phyloP scores from a whole-genome alignment of 2,329 filamentous ascomycete genomes.

The Stenocarpella maydis region DNA sequence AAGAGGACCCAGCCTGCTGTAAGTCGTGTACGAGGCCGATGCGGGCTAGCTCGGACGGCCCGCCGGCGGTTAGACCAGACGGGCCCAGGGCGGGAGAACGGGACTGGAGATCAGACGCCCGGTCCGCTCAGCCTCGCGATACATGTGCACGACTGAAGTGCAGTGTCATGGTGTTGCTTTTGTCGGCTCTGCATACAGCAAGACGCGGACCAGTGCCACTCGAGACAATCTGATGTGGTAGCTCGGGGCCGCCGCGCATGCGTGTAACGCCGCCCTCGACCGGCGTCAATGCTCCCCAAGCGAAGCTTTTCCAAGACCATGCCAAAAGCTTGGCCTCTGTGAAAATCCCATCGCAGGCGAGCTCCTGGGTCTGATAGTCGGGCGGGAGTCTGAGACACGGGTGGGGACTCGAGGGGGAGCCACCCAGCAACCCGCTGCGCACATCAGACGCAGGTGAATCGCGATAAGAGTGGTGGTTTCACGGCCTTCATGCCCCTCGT shows the following conservation, averaged over 20 bases:
- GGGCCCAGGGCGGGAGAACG: neutral
- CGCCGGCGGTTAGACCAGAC: neutral
- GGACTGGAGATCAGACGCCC: constrained; percentile 28
- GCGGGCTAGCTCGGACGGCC: constrained; percentile 17
- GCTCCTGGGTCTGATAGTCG: constrained; percentile 13
- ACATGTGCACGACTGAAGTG: too few species aligned
- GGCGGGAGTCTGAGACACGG: constrained; percentile 25
- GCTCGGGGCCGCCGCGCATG: neutral
- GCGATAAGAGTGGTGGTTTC: constrained; percentile 28
- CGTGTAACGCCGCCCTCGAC: neutral
- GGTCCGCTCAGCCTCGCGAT: neutral
- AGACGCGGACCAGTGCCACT: neutral
- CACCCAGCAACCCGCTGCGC: constrained; percentile 22
- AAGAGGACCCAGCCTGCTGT: neutral
- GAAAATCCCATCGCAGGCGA: constrained; percentile 7
- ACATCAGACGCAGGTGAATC: constrained; percentile 34
- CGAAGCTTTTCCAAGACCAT: constrained; percentile 30
- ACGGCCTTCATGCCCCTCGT: constrained; percentile 22
- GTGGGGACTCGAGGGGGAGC: constrained; percentile 9
- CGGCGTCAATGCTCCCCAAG: constrained; percentile 5
- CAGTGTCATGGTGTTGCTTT: neutral
- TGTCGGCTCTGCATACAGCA: too few species aligned
- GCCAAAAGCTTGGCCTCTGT: constrained; percentile 22
- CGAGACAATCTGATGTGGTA: constrained; percentile 5
- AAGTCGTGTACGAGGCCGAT: neutral